phyloP scores from a whole-genome alignment of 495 filamentous ascomycete genomes.

The Penicillium steckii region DNA sequence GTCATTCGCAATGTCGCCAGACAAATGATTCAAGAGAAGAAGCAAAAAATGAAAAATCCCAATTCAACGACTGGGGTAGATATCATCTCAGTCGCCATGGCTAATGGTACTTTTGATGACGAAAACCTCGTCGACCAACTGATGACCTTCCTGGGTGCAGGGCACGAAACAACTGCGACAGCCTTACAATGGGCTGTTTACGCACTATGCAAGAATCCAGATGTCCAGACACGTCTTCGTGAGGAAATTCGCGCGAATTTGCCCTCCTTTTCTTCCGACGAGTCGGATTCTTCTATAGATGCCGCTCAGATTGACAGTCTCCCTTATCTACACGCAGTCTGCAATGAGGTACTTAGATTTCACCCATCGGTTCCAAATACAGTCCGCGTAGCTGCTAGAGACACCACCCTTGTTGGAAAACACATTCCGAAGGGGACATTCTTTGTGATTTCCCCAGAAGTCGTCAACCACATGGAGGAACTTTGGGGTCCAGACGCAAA shows the following conservation, averaged over 20 bases:
- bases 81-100: constrained; percentile 79
- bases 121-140: constrained; percentile 84
- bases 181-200: constrained; percentile 62
- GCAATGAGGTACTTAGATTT: constrained; percentile 59
- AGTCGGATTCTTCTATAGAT: constrained; percentile 45
- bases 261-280: constrained; percentile 50
- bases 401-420: constrained; percentile 61
- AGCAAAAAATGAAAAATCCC: constrained; percentile 53
- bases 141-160: constrained; percentile 93
- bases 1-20: constrained; percentile 62
- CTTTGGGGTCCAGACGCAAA: constrained; percentile 85
- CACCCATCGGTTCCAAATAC: constrained; percentile 61
- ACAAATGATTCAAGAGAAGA: constrained; percentile 67
- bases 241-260: constrained; percentile 62
- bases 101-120: constrained; percentile 71
- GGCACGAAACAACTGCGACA: constrained; percentile 75
- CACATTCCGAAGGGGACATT: constrained; percentile 55
- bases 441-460: constrained; percentile 48
- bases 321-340: constrained; percentile 60
- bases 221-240: constrained; percentile 56
- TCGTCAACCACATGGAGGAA: constrained; percentile 69
- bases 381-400: constrained; percentile 57
- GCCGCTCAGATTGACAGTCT: constrained; percentile 52
- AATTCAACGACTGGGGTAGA: constrained; percentile 53
- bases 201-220: constrained; percentile 55